These are phyloP conservation scores for Saccharomyces hybrid DNA, from an alignment of 1,139 yeast genomes.

Conservation along the genomic window DNA sequence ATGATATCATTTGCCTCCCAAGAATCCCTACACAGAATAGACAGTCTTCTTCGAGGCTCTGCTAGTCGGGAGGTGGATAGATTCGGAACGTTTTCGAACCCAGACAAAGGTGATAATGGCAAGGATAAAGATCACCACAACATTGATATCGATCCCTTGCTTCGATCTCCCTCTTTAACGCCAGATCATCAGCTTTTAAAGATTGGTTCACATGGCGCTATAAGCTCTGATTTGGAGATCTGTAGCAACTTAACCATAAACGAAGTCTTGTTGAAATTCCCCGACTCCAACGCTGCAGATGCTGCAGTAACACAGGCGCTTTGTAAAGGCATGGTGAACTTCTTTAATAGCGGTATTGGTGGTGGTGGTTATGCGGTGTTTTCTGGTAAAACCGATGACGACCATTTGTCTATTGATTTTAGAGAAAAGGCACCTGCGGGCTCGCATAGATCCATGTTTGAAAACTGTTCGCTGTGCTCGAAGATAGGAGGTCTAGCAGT, in stretches of 20 bases:
- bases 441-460: conserved; percentile 62
- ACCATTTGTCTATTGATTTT: conserved; percentile 58
- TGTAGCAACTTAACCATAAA: conserved; percentile 64
- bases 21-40: neutral
- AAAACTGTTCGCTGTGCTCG: conserved; percentile 40
- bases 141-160: conserved; percentile 29
- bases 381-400: conserved; percentile 15
- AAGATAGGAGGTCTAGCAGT: conserved; percentile 77
- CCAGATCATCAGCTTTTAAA: conserved; percentile 36
- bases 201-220: conserved; percentile 50
- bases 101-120: neutral
- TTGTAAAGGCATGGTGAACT: conserved; percentile 78
- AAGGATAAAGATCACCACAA: conserved; percentile 16
- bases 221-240: conserved; percentile 62
- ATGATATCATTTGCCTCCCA: neutral
- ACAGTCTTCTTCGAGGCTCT: neutral
- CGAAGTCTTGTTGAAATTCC: conserved; percentile 40
- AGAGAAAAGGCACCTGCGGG: conserved; percentile 75
- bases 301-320: conserved; percentile 85
- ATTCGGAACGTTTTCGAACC: no score
- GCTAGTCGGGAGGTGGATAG: neutral
- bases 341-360: conserved; percentile 85
- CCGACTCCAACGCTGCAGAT: conserved; percentile 66
- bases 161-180: conserved; percentile 33
- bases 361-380: conserved; percentile 81